phyloP scores from a whole-genome alignment of 2,329 filamentous ascomycete genomes.

The Lojkania enalia region DNA sequence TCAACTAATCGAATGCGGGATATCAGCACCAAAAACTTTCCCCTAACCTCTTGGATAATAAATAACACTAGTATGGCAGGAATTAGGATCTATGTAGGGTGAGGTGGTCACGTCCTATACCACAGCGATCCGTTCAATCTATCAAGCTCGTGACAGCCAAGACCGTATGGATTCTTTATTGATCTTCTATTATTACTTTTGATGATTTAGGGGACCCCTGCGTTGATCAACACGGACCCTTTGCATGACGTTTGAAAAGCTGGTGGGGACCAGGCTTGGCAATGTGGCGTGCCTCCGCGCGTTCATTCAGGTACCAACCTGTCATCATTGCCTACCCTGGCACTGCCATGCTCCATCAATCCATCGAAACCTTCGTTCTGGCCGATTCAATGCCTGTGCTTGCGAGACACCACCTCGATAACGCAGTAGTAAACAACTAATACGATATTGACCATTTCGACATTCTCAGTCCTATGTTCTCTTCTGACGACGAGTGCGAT shows the following conservation, averaged over 20 bases:
- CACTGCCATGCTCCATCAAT: conserved; percentile 24
- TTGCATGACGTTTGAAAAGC: background rate
- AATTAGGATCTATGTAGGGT: too few relatives aligned
- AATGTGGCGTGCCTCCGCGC: background rate
- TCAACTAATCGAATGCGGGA: too few relatives aligned
- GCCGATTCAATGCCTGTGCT: conserved; percentile 28
- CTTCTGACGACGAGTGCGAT: conserved; percentile 55
- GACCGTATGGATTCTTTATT: too few relatives aligned
- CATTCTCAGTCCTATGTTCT: conserved; percentile 35
- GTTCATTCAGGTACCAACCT: background rate
- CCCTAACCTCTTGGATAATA: too few relatives aligned
- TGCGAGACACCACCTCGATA: conserved; percentile 15
- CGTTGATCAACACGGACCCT: background rate
- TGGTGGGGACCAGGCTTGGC: background rate
- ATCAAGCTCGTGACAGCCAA: too few relatives aligned
- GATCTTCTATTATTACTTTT: background rate
- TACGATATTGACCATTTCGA: too few relatives aligned
- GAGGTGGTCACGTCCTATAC: too few relatives aligned
- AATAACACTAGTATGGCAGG: too few relatives aligned
- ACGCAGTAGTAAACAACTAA: conserved; percentile 24
- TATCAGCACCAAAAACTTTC: too few relatives aligned
- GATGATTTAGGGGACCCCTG: background rate
- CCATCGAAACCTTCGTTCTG: conserved; percentile 10
- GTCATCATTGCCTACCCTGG: background rate
- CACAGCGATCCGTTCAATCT: too few relatives aligned